Evolutionary conservation across 495 filamentous ascomycete genomes (phyloP).

Genomic region (Aspergillus sparsus): DNA sequence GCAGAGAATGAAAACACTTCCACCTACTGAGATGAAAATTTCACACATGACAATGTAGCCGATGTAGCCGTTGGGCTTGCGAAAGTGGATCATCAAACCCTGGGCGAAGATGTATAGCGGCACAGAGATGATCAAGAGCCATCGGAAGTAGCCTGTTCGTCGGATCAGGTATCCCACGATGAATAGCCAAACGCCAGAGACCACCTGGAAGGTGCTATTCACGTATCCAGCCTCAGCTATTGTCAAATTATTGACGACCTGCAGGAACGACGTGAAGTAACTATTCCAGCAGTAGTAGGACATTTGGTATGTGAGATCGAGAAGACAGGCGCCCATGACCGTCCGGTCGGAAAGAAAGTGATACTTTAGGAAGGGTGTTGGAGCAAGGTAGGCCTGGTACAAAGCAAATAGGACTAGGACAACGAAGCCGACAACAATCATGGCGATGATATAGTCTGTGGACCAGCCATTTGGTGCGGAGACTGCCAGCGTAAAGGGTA

Average conservation of each 20-base stretch:
- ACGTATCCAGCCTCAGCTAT: conserved; percentile 57
- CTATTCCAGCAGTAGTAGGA: conserved; percentile 56
- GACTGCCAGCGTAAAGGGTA: conserved; percentile 56
- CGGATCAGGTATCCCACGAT: conserved; percentile 54
- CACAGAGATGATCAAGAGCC: conserved; percentile 54
- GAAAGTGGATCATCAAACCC: conserved; percentile 67
- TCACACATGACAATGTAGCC: conserved; percentile 73
- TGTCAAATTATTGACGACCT: conserved; percentile 64
- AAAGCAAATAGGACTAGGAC: conserved; percentile 56
- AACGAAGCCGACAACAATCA: conserved; percentile 57
- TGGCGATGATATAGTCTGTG: conserved; percentile 52
- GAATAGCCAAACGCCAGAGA: conserved; percentile 47
- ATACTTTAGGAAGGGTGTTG: conserved; percentile 59
- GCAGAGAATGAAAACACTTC: conserved; percentile 57
- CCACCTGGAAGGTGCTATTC: conserved; percentile 51
- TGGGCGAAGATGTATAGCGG: conserved; percentile 57
- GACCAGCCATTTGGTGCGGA: conserved; percentile 47
- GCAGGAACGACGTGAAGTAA: conserved; percentile 69
- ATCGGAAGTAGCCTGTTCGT: conserved; percentile 55
- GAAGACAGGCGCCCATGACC: conserved; percentile 60
- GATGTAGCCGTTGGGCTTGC: conserved; percentile 54
- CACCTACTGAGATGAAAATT: conserved; percentile 68
- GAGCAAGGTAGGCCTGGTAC: conserved; percentile 57
- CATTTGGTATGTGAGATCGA: conserved; percentile 59
- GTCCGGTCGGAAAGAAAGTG: conserved; percentile 63